Evolutionary conservation across 2,329 filamentous ascomycete species (phyloP).

Genomic region (Rutstroemia sp.): DNA sequence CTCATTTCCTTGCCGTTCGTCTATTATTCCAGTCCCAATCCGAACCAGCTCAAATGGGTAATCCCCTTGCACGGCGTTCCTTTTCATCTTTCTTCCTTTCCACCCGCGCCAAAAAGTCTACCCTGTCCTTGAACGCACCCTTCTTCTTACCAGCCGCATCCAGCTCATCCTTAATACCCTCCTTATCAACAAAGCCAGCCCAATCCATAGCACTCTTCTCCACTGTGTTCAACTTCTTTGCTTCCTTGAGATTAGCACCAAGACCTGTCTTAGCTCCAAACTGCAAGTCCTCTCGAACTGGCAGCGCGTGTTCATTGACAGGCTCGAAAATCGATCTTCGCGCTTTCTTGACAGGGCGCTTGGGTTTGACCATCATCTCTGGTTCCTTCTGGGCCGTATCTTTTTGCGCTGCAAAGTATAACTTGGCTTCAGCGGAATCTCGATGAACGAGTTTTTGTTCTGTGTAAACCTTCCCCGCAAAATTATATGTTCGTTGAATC

Average conservation of each 20-base stretch:
- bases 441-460: constrained; percentile 64
- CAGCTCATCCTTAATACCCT: constrained; percentile 63
- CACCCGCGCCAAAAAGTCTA: constrained; percentile 60
- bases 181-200: constrained; percentile 64
- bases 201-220: constrained; percentile 69
- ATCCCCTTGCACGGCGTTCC: constrained; percentile 42
- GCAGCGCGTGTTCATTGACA: constrained; percentile 17
- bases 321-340: constrained; percentile 56
- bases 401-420: constrained; percentile 49
- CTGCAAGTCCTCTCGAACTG: constrained; percentile 40
- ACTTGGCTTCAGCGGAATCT: constrained; percentile 57
- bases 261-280: constrained; percentile 40
- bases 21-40: too few relatives aligned
- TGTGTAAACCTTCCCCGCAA: constrained; percentile 63
- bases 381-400: background rate
- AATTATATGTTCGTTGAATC: constrained; percentile 67
- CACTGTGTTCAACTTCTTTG: constrained; percentile 61
- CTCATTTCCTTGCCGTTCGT: too few relatives aligned
- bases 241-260: constrained; percentile 35
- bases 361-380: constrained; percentile 19
- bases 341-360: constrained; percentile 30
- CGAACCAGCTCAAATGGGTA: constrained; percentile 8
- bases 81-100: constrained; percentile 57
- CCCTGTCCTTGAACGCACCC: constrained; percentile 52
- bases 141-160: constrained; percentile 58